Conservation (phyloP, 2,329 filamentous ascomycete species). For the Lachnellula hyalina region DNA sequence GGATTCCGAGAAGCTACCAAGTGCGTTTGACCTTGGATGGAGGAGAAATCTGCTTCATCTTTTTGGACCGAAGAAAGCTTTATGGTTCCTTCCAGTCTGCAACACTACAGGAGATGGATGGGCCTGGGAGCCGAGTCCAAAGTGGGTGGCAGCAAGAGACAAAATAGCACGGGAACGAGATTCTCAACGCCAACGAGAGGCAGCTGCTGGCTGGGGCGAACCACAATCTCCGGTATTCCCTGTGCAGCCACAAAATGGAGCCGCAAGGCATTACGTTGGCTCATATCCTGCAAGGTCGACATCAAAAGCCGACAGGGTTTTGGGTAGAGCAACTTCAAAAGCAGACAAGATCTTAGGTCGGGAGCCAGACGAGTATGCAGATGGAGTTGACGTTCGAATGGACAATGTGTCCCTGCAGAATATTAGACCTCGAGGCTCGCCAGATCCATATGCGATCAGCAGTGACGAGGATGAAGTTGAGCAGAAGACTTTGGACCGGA, state of each 20-base stretch:
- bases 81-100: conserved; percentile 77
- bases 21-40: conserved; percentile 89
- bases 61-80: conserved; percentile 65
- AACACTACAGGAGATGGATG: conserved; percentile 91
- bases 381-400: conserved; percentile 14
- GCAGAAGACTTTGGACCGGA: conserved; percentile 18
- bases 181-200: conserved; percentile 57
- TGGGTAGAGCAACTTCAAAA: conserved; percentile 28
- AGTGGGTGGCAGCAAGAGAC: conserved; percentile 70
- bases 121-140: conserved; percentile 81
- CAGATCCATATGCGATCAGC: conserved; percentile 20
- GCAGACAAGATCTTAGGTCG: conserved; percentile 33
- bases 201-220: conserved; percentile 61
- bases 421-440: conserved; percentile 13
- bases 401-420: conserved; percentile 28
- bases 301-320: conserved; percentile 33
- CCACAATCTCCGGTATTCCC: conserved; percentile 14
- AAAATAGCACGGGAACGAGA: conserved; percentile 52
- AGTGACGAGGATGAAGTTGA: conserved; percentile 28
- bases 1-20: conserved; percentile 81
- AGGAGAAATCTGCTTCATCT: conserved; percentile 73
- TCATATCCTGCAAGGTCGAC: conserved; percentile 19
- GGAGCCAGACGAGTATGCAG: conserved; percentile 26
- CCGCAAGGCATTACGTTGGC: conserved; percentile 27
- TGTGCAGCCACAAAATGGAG: conserved; percentile 16